Conservation (phyloP, 2,329 filamentous ascomycete genomes). For the Boeremia lycopersici region DNA sequence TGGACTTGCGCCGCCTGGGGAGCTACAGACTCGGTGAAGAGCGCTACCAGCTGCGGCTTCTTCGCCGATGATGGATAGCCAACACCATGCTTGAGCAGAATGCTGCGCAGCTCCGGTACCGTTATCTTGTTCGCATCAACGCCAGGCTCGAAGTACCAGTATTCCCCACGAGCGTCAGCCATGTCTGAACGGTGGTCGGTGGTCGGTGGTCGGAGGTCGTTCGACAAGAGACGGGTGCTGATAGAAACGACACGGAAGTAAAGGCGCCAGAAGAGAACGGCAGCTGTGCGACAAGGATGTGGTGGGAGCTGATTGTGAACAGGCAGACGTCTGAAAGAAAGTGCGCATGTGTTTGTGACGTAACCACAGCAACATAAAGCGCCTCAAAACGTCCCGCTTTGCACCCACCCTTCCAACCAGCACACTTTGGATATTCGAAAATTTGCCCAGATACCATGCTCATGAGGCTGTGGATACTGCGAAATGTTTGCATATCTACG, state of each 20-base stretch:
- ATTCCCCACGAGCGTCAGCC: conserved; percentile 44
- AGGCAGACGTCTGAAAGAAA: conserved; percentile 9
- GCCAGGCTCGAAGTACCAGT: conserved; percentile 76
- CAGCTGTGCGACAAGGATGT: conserved; percentile 10
- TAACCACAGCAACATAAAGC: conserved; percentile 13
- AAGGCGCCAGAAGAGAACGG: background rate
- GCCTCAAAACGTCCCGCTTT: background rate
- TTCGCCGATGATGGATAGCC: conserved; percentile 87
- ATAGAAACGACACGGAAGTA: background rate
- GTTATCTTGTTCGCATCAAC: conserved; percentile 87
- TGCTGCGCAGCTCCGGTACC: conserved; percentile 85
- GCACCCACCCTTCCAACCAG: too few species aligned
- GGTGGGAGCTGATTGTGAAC: conserved; percentile 6
- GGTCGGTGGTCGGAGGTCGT: background rate
- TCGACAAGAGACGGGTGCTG: background rate
- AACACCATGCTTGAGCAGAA: conserved; percentile 87
- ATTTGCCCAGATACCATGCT: too few species aligned
- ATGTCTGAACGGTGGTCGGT: conserved; percentile 18
- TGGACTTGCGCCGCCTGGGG: conserved; percentile 80
- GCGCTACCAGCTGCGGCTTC: conserved; percentile 83
- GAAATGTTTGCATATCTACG: too few species aligned
- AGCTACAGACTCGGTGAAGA: conserved; percentile 79
- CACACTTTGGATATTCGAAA: too few species aligned
- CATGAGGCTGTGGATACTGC: too few species aligned
- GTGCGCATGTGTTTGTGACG: conserved; percentile 16